phyloP scores from a whole-genome alignment of 495 filamentous ascomycete species.

The Penicillium nucicola region DNA sequence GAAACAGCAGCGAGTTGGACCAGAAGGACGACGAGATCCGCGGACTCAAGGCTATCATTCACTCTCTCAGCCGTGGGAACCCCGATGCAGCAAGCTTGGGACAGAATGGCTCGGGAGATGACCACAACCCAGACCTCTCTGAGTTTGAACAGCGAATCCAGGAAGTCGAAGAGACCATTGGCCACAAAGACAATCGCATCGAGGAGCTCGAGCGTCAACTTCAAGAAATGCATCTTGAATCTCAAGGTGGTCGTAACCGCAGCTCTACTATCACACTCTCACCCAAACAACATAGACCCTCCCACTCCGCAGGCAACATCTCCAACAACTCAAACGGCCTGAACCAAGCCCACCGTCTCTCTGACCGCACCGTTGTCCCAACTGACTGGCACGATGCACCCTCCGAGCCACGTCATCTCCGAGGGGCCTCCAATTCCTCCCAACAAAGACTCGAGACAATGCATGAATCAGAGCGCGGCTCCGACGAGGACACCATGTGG shows the following conservation, averaged over 20 bases:
- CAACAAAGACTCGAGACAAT: constrained; percentile 48
- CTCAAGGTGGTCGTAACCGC: constrained; percentile 26
- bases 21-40: constrained; percentile 97
- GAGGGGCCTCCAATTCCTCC: constrained; percentile 31
- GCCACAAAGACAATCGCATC: constrained; percentile 71
- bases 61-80: constrained; percentile 78
- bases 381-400: constrained; percentile 41
- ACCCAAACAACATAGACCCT: constrained; percentile 37
- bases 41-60: constrained; percentile 95
- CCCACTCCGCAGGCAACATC: constrained; percentile 31
- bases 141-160: constrained; percentile 71
- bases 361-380: constrained; percentile 46
- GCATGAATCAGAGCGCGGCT: constrained; percentile 71
- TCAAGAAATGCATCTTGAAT: constrained; percentile 52
- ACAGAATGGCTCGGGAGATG: constrained; percentile 24
- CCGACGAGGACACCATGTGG: constrained; percentile 77
- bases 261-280: constrained; percentile 44
- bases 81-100: constrained; percentile 32
- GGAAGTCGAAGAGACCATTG: constrained; percentile 67
- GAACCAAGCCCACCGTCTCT: constrained; percentile 41
- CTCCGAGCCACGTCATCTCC: constrained; percentile 31
- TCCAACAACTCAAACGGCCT: constrained; percentile 16
- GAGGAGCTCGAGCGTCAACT: constrained; percentile 90
- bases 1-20: constrained; percentile 69
- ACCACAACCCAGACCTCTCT: constrained; percentile 31